These are phyloP conservation scores for Paramarasmius palmivorus DNA, from an alignment of 1,284 basidiomycete species.

Conservation along the genomic window DNA sequence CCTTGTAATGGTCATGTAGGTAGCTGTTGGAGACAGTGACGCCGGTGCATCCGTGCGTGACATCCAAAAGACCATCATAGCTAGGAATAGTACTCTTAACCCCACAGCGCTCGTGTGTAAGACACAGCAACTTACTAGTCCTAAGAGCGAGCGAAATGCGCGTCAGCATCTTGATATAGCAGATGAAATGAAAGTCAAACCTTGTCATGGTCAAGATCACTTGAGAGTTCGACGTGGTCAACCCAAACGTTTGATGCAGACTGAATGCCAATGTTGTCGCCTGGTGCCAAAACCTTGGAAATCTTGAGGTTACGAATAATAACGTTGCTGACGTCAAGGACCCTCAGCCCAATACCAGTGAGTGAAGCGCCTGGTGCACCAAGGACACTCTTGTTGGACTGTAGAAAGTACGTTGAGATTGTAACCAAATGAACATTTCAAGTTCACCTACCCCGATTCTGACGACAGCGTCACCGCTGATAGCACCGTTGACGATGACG, in stretches of 20 bases:
- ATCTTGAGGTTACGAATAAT: constrained; percentile 52
- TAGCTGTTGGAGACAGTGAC: constrained; percentile 41
- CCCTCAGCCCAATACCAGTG: constrained; percentile 41
- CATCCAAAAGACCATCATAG: constrained; percentile 41
- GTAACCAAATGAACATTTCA: too few species aligned
- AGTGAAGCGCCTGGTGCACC: constrained; percentile 32
- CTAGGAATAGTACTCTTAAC: too few species aligned
- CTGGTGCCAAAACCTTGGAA: constrained; percentile 46
- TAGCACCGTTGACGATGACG: constrained; percentile 43
- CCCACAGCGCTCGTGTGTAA: too few species aligned
- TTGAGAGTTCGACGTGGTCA: constrained; percentile 46
- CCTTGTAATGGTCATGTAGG: constrained; percentile 43
- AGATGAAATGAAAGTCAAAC: constrained; percentile 14
- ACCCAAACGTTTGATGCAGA: constrained; percentile 43
- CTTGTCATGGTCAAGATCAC: constrained; percentile 45
- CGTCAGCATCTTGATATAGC: neutral
- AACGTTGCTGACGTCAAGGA: constrained; percentile 41
- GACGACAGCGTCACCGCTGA: constrained; percentile 43
- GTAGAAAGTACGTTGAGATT: too few species aligned
- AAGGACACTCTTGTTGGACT: constrained; percentile 43
- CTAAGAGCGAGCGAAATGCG: too few species aligned
- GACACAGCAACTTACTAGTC: too few species aligned
- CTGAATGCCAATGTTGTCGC: constrained; percentile 45
- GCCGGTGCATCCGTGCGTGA: constrained; percentile 40
- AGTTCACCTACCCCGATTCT: constrained; percentile 29